phyloP scores from a whole-genome alignment of 306 rosid genomes.

The Gillenia trifoliata region DNA sequence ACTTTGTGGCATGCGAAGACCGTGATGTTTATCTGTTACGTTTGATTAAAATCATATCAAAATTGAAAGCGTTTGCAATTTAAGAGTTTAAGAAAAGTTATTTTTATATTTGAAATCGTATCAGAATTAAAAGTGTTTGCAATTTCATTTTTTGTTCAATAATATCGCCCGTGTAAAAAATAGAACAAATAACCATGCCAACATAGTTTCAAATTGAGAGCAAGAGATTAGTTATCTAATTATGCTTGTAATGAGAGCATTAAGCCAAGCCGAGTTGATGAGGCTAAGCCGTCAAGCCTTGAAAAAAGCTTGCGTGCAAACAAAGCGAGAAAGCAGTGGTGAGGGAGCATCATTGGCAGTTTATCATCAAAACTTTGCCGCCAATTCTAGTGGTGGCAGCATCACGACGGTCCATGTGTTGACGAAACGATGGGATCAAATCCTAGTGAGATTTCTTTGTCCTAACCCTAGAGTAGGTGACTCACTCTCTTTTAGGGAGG shows the following conservation, averaged over 20 bases:
- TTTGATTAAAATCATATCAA: too few species aligned
- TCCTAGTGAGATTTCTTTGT: constrained; percentile 29
- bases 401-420: constrained; percentile 26
- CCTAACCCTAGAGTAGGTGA: background rate
- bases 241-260: background rate
- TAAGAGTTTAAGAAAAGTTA: too few species aligned
- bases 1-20: background rate
- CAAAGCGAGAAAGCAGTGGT: constrained; percentile 28
- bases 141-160: too few species aligned
- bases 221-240: background rate
- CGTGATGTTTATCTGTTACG: too few species aligned
- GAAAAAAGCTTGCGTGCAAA: constrained; percentile 35
- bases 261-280: constrained; percentile 4
- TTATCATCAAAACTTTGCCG: constrained; percentile 28
- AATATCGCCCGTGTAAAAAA: too few species aligned
- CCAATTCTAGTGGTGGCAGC: background rate
- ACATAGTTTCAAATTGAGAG: background rate
- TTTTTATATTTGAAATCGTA: too few species aligned
- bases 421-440: background rate
- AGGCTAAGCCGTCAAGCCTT: constrained; percentile 16
- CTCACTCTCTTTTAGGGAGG: too few species aligned
- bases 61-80: too few species aligned
- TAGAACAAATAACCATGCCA: too few species aligned
- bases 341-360: constrained; percentile 18
- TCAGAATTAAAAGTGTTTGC: too few species aligned